Percentiles rank a stretch among this genome's conserved stretches.
Evolutionary conservation across 768 basidiomycete species (phyloP).

Genomic region (Harrya chromipes): DNA sequence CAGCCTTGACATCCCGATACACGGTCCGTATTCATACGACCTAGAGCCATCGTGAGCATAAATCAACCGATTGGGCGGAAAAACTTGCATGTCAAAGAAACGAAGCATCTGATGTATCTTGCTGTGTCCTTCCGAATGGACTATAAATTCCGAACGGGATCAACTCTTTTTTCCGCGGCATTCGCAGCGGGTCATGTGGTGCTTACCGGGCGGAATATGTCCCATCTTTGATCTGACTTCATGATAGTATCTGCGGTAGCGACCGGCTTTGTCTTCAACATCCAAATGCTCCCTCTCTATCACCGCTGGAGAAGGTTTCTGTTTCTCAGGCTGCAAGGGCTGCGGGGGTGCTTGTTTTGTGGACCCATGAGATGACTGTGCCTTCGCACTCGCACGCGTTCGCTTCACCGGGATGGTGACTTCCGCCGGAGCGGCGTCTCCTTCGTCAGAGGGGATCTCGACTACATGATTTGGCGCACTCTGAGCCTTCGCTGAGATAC

Average conservation of each 20-base stretch:
- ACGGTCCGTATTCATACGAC: constrained; percentile 79
- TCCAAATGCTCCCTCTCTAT: constrained; percentile 32
- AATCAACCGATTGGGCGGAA: neutral
- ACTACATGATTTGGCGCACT: neutral
- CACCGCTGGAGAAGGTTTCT: neutral
- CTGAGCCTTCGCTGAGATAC: neutral
- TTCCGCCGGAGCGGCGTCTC: constrained; percentile 2
- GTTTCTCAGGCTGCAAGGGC: constrained; percentile 8
- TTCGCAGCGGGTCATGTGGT: neutral
- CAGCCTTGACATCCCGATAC: constrained; percentile 72
- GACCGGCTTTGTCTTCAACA: constrained; percentile 46
- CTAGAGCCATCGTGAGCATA: constrained; percentile 34
- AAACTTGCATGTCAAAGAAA: constrained; percentile 69
- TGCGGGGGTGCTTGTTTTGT: neutral
- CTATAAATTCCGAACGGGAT: constrained; percentile 35
- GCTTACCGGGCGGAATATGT: constrained; percentile 57
- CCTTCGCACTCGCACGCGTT: constrained; percentile 26
- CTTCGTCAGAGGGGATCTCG: constrained; percentile 25
- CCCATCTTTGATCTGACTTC: constrained; percentile 54
- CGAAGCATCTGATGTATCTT: constrained; percentile 70
- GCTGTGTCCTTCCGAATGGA: constrained; percentile 61
- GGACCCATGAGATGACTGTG: constrained; percentile 3
- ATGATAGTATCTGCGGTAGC: constrained; percentile 50
- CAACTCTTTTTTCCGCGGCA: neutral
- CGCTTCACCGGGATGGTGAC: constrained; percentile 18